Conservation (phyloP, 306 rosid genomes). For the Castanospermum australe region DNA sequence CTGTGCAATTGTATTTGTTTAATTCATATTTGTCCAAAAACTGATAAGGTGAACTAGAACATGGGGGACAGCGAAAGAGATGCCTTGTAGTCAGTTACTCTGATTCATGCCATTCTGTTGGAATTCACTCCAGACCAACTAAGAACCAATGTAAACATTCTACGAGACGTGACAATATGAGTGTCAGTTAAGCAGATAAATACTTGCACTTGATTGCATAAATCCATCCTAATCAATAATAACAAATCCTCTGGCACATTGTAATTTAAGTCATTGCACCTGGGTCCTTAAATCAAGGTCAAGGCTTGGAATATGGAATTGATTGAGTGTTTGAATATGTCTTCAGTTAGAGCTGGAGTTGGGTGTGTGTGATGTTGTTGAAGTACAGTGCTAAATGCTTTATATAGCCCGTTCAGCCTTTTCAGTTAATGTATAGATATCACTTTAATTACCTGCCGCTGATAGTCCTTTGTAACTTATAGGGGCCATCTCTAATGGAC, state of each 20-base stretch:
- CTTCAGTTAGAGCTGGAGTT: background rate
- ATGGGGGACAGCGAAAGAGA: slow-evolving; percentile 9
- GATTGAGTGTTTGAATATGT: slow-evolving; percentile 3
- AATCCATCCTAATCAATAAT: background rate
- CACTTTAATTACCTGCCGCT: background rate
- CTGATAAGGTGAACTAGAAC: slow-evolving; percentile 6
- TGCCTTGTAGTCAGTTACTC: slow-evolving; percentile 1
- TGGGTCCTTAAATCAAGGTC: slow-evolving; percentile 8
- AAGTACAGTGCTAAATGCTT: slow-evolving; percentile 14
- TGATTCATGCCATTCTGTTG: slow-evolving; percentile 12
- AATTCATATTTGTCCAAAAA: slow-evolving; percentile 15
- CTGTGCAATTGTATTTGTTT: background rate
- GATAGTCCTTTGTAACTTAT: slow-evolving; percentile 33
- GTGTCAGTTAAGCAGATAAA: background rate
- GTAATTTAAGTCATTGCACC: background rate
- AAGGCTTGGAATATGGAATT: slow-evolving; percentile 6
- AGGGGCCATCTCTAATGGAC: slow-evolving; percentile 64
- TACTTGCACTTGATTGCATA: slow-evolving; percentile 14
- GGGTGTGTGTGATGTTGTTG: background rate
- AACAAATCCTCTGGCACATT: background rate
- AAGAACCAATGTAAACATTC: slow-evolving; percentile 3
- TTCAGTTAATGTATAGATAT: slow-evolving; percentile 5
- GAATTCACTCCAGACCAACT: slow-evolving; percentile 10
- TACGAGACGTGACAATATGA: background rate
- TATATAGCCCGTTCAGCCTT: background rate